Base-by-base conservation (phyloP, 106 monocot genomes). In the Dendrobium catenatum region DNA sequence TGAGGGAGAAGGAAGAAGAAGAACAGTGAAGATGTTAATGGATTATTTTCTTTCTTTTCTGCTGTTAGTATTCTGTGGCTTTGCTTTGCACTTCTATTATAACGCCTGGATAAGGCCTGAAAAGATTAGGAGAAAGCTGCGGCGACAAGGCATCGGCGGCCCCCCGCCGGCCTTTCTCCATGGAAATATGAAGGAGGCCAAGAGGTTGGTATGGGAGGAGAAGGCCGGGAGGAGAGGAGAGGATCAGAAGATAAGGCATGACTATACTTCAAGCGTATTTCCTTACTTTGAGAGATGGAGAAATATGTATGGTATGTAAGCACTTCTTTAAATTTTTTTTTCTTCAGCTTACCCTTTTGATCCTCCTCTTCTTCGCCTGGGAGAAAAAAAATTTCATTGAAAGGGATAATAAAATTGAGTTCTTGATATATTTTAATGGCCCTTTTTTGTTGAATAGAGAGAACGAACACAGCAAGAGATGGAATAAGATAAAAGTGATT, bases 281-380 rank as follows among this genome's bases (percentile, higher is more conserved):
- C 93, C 93, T 41, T 84, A 90, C 47, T 79, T 89, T 20, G 42
- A 85, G 37, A 82, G 47, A 16, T 93, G 93, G 93, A 87, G 77
- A 31, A 82, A 82, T 42, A 55, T 56, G 10, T 93, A 88, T 73
- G 93, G 93, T 93, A 88, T 64, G 56, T 55, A 51, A 15, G n/a
- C 37, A 33, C 29, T 19, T 24, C 73, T 7, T 26, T 48, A 51
- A 51, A 0, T 13, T 51, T 24, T 31, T 18, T 80, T 66, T 26
- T 4, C 18, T 15, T 10, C 13, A 3, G 10, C 13, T 51, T 13
- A 1, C 15, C 13, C 51, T 51, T 13, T 9, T 46, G 46, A 46
- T 0, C 46, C 46, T 46, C 46, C 46, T 51, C 51, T 51, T 51
- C 15, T 51, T 51, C 51, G 16, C 13, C 51, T 13, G 10, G 51